Base-by-base conservation (phyloP, 805 yeast species). In the Candida koratica region DNA sequence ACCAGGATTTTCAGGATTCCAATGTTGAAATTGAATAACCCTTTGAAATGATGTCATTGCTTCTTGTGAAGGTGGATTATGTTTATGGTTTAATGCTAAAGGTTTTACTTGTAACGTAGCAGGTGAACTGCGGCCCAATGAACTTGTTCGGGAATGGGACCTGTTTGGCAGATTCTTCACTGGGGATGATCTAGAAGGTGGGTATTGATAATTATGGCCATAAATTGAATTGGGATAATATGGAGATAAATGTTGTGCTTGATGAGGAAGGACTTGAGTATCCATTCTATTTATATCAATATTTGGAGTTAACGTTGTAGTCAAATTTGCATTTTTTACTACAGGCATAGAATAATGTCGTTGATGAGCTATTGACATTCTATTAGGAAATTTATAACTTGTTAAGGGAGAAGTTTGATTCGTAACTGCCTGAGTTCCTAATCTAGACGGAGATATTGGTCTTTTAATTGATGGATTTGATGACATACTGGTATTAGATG, bases 391-490 rank as follows among this genome's bases (percentile, higher is more conserved):
- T 26, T 48, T 35, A 28, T 38, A 32, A 31, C 25, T 38, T 9
- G 50, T 5, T 6, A 60, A 49, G 10, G 70, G 71, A 12, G 58
- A 52, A 5, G 66, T 56, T 25, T 64, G 43, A 44, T 52, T 58
- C 14, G 85, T 81, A 1, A 81, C 84, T 1, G 87, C 86, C 15
- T 71, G 73, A 1, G 87, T 87, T 1, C 89, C 89, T 8, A 80
- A 69, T 46, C 77, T 78, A 1, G 86, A 83, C 0, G 88, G 88
- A 1, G 85, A 78, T 19, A 71, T 55, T 12, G 81, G 75, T 42
- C 80, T 56, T 34, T 18, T 19, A 2, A 20, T 22, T 13, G 27
- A 22, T 22, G 39, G 34, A 14, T 29, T 34, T 22, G 39, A 13
- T 19, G 38, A 29, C 14, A 20, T 15, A 24, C 20, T 24, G 2